A percentile compares a stretch with the other conserved stretches of the same genome.
Conservation (phyloP, 257 asterid species). For the Nicotiana otophora region DNA sequence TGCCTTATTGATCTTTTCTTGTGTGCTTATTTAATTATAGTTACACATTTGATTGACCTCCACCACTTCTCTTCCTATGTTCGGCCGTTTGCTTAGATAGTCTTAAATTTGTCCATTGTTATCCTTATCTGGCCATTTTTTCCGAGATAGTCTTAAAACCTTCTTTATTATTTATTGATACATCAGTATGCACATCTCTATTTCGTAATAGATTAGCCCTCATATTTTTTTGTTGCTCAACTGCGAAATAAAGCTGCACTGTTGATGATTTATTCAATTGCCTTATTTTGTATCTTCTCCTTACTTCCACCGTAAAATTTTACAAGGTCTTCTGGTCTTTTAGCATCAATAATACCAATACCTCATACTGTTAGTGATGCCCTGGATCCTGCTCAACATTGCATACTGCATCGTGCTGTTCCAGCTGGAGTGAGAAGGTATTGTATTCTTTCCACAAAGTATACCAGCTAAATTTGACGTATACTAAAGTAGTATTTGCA, state of each 20-base stretch:
- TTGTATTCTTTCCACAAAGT: not conserved
- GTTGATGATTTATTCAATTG: not conserved
- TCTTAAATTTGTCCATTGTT: no score
- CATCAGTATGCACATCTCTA: not conserved
- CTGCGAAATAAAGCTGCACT: not conserved
- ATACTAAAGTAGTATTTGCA: not conserved
- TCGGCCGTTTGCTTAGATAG: no score
- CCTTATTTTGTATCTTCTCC: not conserved
- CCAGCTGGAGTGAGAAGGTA: constrained; percentile 83
- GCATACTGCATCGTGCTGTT: constrained; percentile 67
- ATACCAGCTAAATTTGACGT: not conserved
- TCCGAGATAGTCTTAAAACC: no score
- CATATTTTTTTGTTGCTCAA: not conserved
- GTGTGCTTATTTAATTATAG: not conserved
- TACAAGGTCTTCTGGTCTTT: constrained; percentile 24
- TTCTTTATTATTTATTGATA: not conserved
- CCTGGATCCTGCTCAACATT: constrained; percentile 79
- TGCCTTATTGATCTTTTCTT: not conserved
- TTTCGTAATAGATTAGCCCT: not conserved
- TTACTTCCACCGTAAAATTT: not conserved
- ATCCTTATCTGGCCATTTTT: no score
- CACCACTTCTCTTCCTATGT: not conserved
- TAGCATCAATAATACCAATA: constrained; percentile 54
- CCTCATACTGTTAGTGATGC: constrained; percentile 72
- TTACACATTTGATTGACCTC: not conserved